phyloP scores from a whole-genome alignment of 1,139 yeast species.

The Pichia sp. region DNA sequence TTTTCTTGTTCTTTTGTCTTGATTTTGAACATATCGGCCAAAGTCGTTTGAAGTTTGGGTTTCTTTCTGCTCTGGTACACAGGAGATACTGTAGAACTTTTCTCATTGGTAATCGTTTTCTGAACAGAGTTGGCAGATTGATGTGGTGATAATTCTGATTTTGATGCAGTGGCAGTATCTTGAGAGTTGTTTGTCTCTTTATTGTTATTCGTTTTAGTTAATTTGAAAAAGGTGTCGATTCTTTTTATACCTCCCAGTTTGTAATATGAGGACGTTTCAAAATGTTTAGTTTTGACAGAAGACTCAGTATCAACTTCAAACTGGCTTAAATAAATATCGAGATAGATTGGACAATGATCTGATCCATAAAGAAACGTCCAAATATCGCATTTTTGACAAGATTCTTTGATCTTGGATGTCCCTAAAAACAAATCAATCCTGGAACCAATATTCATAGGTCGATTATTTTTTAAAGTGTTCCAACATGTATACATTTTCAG shows the following conservation, averaged over 20 bases:
- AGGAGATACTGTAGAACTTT: neutral
- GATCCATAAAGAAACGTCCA: slow-evolving; percentile 72
- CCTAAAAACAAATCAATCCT: slow-evolving; percentile 72
- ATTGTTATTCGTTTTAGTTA: neutral
- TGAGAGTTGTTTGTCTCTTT: neutral
- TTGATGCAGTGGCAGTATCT: neutral
- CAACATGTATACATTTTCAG: slow-evolving; percentile 81
- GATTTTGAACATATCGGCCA: slow-evolving; percentile 6
- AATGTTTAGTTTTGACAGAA: slow-evolving; percentile 22
- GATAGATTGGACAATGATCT: slow-evolving; percentile 88
- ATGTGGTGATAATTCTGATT: neutral
- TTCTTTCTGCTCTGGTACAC: slow-evolving; percentile 8
- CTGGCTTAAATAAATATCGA: slow-evolving; percentile 41
- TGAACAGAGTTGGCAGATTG: neutral
- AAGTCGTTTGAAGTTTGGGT: slow-evolving; percentile 17
- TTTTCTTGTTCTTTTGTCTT: neutral
- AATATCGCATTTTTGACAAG: slow-evolving; percentile 46
- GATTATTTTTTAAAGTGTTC: slow-evolving; percentile 72
- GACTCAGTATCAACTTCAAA: too few relatives aligned
- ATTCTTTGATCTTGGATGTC: slow-evolving; percentile 29
- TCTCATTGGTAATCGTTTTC: neutral
- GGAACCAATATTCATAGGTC: slow-evolving; percentile 83
- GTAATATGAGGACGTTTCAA: slow-evolving; percentile 56
- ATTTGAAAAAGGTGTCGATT: neutral
- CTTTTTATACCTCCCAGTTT: neutral